phyloP scores from a whole-genome alignment of 192 early-diverging fungal species.

The Coemansia sp. region DNA sequence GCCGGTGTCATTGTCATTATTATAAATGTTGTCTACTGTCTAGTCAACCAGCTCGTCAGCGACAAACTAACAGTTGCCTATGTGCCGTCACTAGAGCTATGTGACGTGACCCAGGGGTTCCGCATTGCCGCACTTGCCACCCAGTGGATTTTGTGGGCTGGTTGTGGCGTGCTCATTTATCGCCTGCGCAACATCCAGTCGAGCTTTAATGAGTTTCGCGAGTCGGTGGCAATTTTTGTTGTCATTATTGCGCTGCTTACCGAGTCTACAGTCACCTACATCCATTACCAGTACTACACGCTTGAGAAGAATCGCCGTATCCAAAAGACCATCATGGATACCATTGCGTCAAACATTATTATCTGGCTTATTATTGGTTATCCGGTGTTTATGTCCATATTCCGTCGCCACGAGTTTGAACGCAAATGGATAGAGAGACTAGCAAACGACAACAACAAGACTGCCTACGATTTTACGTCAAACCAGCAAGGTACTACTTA shows the following conservation, averaged over 20 bases:
- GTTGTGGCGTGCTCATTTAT: slow-evolving; percentile 21
- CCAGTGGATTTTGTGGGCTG: slow-evolving; percentile 37
- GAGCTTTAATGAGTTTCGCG: slow-evolving; percentile 46
- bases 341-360: slow-evolving; percentile 29
- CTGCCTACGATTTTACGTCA: slow-evolving; percentile 31
- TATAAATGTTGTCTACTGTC: slow-evolving; percentile 15
- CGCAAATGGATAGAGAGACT: slow-evolving; percentile 40
- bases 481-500: slow-evolving; percentile 28
- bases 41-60: slow-evolving; percentile 29
- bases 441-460: slow-evolving; percentile 42
- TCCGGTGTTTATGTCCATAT: slow-evolving; percentile 38
- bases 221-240: slow-evolving; percentile 34
- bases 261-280: slow-evolving; percentile 26
- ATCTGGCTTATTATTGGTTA: slow-evolving; percentile 43
- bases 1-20: slow-evolving; percentile 9
- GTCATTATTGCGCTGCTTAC: slow-evolving; percentile 24
- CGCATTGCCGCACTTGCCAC: slow-evolving; percentile 23
- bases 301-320: slow-evolving; percentile 26
- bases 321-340: slow-evolving; percentile 39
- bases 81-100: slow-evolving; percentile 11
- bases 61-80: slow-evolving; percentile 12
- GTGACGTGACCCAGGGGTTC: slow-evolving; percentile 16
- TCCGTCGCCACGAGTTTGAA: slow-evolving; percentile 35
- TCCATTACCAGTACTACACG: slow-evolving; percentile 24
- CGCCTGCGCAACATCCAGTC: slow-evolving; percentile 51